These are phyloP conservation scores for Akanthomyces uredinophilus DNA, from an alignment of 2,329 filamentous ascomycete genomes.

Conservation along the genomic window DNA sequence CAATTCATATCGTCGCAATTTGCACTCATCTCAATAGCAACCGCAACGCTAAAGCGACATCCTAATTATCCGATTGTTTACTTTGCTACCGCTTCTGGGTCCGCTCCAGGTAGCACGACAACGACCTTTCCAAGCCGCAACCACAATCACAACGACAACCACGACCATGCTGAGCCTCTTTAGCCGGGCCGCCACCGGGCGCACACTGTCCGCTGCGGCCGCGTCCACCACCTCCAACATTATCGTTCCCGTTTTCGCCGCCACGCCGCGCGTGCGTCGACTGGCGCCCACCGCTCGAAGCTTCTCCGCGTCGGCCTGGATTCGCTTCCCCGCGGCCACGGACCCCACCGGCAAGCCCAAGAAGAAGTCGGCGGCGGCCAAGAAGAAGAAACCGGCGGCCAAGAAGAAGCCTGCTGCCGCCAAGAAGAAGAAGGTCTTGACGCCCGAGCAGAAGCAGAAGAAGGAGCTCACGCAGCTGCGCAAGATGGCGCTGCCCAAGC, in stretches of 20 bases:
- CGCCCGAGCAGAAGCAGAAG: slow-evolving; percentile 35
- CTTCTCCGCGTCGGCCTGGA: slow-evolving; percentile 29
- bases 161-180: slow-evolving; percentile 37
- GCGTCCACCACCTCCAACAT: slow-evolving; percentile 21
- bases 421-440: slow-evolving; percentile 30
- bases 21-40: neutral
- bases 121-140: neutral
- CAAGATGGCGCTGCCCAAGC: slow-evolving; percentile 36
- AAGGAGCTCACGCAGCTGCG: slow-evolving; percentile 32
- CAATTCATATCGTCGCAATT: neutral
- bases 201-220: slow-evolving; percentile 21
- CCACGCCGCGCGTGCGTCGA: slow-evolving; percentile 18
- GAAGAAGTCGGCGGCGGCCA: slow-evolving; percentile 22
- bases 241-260: slow-evolving; percentile 19
- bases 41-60: neutral
- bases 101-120: neutral
- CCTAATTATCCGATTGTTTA: neutral
- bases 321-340: slow-evolving; percentile 19
- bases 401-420: slow-evolving; percentile 23
- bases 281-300: slow-evolving; percentile 22
- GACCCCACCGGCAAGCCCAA: slow-evolving; percentile 21
- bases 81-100: slow-evolving; percentile 1
- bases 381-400: slow-evolving; percentile 22
- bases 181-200: slow-evolving; percentile 34
- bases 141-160: neutral